Evolutionary conservation across 1,284 basidiomycete species (phyloP), one percentile per base, ranked within the genome.

Genomic region (Austroboletus olivaceoglutinosus): DNA sequence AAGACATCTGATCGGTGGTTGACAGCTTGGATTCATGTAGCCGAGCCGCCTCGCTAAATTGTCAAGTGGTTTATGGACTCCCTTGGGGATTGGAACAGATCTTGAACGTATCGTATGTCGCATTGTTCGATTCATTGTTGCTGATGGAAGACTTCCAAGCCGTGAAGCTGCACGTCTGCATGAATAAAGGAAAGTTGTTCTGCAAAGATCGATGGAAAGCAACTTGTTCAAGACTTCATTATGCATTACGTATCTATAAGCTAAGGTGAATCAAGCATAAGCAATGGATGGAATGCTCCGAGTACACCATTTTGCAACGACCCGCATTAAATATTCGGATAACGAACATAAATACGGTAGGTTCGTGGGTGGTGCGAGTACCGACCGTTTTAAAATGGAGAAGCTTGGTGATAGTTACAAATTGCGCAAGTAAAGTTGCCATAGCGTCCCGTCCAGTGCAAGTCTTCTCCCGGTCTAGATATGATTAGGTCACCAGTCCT

Each of bases 211-310:
- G 21, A 19, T 30, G 15, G 21, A 29, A 11, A 21, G 30, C 25
- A 31, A 23, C 18, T 43, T 18, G 23, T 11, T 21, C 13, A 16
- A 19, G 44, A 37, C n/a, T 45, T 38, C 50, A 62, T 62, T 57
- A 65, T 51, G 58, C 39, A 55, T 38, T 30, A 42, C 45, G 45
- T 59, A 47, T 57, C 40, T 65, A 47, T 64, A 60, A 7, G 43
- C 19, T 44, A 50, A 46, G n/a, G 4, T 33, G 37, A 44, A 48
- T 46, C 36, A 38, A 49, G 47, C 44, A 48, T 48, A 47, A 21
- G 45, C 33, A 45, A 36, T 37, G 54, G 19, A 45, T 48, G 43
- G 22, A 50, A 34, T 42, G 45, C 36, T 29, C 45, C 45, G 45
- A 39, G 52, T 53, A 51, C 53, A 64, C 45, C 53, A 45, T 51